Conservation (phyloP, 345 rosid genomes). For the Litchi chinensis region DNA sequence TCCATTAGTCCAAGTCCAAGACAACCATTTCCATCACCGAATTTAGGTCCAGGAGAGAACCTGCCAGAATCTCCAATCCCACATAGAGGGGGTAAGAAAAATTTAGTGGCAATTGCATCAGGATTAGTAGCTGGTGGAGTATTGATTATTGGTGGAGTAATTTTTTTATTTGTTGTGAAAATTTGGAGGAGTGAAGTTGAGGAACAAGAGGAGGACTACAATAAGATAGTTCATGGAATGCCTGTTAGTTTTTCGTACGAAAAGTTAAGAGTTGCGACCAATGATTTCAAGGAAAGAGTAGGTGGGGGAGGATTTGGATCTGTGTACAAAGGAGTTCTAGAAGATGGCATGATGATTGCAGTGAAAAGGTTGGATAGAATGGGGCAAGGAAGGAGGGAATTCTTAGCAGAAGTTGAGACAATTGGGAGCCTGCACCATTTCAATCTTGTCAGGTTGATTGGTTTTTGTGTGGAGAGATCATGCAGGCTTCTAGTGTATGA, state of each 20-base stretch:
- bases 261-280: slow-evolving; percentile 16
- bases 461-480: slow-evolving; percentile 35
- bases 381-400: slow-evolving; percentile 24
- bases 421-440: slow-evolving; percentile 38
- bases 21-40: not conserved
- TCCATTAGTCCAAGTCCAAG: no score
- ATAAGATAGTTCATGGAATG: slow-evolving; percentile 27
- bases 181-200: not conserved
- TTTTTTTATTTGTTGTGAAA: not conserved
- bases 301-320: slow-evolving; percentile 29
- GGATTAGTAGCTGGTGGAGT: slow-evolving; percentile 7
- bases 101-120: not conserved
- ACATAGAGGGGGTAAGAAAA: not conserved
- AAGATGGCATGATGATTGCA: slow-evolving; percentile 22
- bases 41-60: not conserved
- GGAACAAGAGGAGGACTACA: slow-evolving; percentile 16
- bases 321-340: slow-evolving; percentile 23
- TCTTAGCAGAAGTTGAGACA: slow-evolving; percentile 41
- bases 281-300: slow-evolving; percentile 17
- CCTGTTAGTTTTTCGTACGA: slow-evolving; percentile 23
- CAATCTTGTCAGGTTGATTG: slow-evolving; percentile 34
- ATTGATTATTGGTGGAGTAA: not conserved
- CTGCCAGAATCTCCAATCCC: not conserved
- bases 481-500: slow-evolving; percentile 34
- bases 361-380: slow-evolving; percentile 19